Conservation (phyloP, 768 basidiomycete species). For the Rhizopogon vesiculosus region DNA sequence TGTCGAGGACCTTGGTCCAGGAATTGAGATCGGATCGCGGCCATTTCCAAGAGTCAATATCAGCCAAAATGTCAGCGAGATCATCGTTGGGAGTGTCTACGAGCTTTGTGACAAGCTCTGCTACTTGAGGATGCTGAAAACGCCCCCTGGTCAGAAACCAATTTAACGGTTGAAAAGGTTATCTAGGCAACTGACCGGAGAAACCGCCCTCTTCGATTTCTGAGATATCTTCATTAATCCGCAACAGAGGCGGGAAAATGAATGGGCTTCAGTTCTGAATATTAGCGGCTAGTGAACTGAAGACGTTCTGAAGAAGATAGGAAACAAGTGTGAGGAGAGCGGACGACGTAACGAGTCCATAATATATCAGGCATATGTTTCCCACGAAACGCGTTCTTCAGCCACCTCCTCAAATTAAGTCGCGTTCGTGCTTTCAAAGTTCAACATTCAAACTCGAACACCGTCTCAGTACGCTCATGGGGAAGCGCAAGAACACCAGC, state of each 20-base stretch:
- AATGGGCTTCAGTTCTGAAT: constrained; percentile 8
- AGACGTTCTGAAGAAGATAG: constrained; percentile 9
- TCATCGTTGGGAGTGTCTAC: constrained; percentile 64
- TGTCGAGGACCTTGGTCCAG: constrained; percentile 95
- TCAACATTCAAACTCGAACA: background rate
- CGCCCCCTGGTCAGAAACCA: background rate
- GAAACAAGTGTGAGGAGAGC: constrained; percentile 7
- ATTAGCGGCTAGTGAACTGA: background rate
- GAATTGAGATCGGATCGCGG: constrained; percentile 94
- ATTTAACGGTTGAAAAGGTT: constrained; percentile 6
- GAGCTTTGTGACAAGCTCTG: constrained; percentile 72
- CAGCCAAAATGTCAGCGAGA: constrained; percentile 58
- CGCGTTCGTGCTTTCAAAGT: constrained; percentile 1
- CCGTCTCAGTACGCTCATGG: background rate
- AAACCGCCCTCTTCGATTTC: constrained; percentile 76
- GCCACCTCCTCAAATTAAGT: constrained; percentile 5
- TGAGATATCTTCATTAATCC: constrained; percentile 84
- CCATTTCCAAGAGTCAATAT: constrained; percentile 86
- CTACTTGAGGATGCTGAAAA: constrained; percentile 69
- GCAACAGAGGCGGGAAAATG: constrained; percentile 38
- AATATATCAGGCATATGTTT: constrained; percentile 30
- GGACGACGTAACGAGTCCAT: constrained; percentile 13
- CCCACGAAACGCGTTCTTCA: constrained; percentile 9
- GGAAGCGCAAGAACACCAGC: constrained; percentile 14
- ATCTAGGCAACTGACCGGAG: constrained; percentile 55